A percentile compares a stretch with the other conserved stretches of the same genome.
These are phyloP conservation scores for Darksidea phi DNA, from an alignment of 495 filamentous ascomycete genomes.

Conservation along the genomic window DNA sequence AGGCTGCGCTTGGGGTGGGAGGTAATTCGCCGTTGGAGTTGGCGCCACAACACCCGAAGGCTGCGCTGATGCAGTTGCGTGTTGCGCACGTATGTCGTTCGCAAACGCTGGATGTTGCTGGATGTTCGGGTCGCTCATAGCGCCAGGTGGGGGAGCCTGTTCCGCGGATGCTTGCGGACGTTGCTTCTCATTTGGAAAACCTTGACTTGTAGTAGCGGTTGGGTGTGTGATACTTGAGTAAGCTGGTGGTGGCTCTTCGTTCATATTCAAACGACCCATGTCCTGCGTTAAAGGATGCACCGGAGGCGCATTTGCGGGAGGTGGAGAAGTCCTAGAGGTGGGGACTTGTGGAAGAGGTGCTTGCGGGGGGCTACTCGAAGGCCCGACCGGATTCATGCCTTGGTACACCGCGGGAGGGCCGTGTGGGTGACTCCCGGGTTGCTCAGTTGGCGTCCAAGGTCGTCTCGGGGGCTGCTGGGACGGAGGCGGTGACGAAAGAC, in stretches of 20 bases:
- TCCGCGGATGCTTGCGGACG: conserved; percentile 40
- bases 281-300: conserved; percentile 76
- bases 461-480: conserved; percentile 55
- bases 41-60: conserved; percentile 23
- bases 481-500: conserved; percentile 39
- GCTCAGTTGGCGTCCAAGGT: conserved; percentile 95
- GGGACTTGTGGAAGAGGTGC: conserved; percentile 34
- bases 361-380: conserved; percentile 40
- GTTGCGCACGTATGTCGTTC: conserved; percentile 60
- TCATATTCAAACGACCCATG: conserved; percentile 81
- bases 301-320: conserved; percentile 40
- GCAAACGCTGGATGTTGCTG: conserved; percentile 81
- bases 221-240: conserved; percentile 74
- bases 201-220: conserved; percentile 47
- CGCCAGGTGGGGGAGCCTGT: conserved; percentile 32
- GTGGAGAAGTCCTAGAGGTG: conserved; percentile 14
- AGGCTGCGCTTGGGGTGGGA: conserved; percentile 16
- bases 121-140: conserved; percentile 42
- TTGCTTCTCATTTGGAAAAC: conserved; percentile 76
- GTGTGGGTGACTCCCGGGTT: conserved; percentile 82
- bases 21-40: conserved; percentile 18
- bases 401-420: conserved; percentile 93
- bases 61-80: conserved; percentile 40
- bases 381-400: conserved; percentile 60
- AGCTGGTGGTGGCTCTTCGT: conserved; percentile 82